Evolutionary conservation across 2,329 filamentous ascomycete genomes (phyloP).

Genomic region (Hypoxylon rubiginosum): DNA sequence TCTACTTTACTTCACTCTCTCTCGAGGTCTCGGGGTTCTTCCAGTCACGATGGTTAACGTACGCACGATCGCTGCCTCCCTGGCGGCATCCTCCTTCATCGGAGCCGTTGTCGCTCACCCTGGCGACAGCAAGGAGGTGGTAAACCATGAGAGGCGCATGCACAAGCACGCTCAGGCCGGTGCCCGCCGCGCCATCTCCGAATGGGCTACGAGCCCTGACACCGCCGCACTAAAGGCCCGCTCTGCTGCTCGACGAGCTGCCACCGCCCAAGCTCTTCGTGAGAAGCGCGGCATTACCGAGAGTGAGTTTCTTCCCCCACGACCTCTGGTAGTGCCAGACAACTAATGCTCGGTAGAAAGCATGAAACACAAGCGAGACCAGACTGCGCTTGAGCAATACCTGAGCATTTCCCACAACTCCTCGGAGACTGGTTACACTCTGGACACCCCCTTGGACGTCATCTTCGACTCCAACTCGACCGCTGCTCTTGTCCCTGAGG

Average conservation of each 20-base stretch:
- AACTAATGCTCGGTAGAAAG: slow-evolving; percentile 34
- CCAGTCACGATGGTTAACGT: slow-evolving; percentile 47
- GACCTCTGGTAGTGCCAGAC: not conserved
- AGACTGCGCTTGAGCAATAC: slow-evolving; percentile 47
- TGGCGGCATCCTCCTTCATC: slow-evolving; percentile 45
- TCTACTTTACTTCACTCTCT: slow-evolving; percentile 18
- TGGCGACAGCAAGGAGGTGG: slow-evolving; percentile 51
- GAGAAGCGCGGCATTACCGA: slow-evolving; percentile 52
- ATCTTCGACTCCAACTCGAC: slow-evolving; percentile 51
- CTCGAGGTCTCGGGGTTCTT: slow-evolving; percentile 10
- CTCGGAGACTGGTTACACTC: slow-evolving; percentile 49
- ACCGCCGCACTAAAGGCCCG: slow-evolving; percentile 55
- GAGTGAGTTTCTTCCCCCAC: slow-evolving; percentile 35
- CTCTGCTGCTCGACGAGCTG: slow-evolving; percentile 55
- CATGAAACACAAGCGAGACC: slow-evolving; percentile 48
- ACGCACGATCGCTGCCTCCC: slow-evolving; percentile 44
- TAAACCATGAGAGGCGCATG: slow-evolving; percentile 51
- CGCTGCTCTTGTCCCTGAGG: slow-evolving; percentile 49
- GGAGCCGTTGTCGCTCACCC: slow-evolving; percentile 54
- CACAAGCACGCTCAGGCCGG: slow-evolving; percentile 52
- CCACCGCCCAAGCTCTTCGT: slow-evolving; percentile 54
- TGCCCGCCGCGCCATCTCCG: slow-evolving; percentile 55
- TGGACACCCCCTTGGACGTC: slow-evolving; percentile 55
- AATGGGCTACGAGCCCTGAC: slow-evolving; percentile 54
- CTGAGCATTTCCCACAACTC: slow-evolving; percentile 44